These are phyloP conservation scores for Fremontodendron californicum DNA, from an alignment of 345 rosid genomes.

Conservation along the genomic window DNA sequence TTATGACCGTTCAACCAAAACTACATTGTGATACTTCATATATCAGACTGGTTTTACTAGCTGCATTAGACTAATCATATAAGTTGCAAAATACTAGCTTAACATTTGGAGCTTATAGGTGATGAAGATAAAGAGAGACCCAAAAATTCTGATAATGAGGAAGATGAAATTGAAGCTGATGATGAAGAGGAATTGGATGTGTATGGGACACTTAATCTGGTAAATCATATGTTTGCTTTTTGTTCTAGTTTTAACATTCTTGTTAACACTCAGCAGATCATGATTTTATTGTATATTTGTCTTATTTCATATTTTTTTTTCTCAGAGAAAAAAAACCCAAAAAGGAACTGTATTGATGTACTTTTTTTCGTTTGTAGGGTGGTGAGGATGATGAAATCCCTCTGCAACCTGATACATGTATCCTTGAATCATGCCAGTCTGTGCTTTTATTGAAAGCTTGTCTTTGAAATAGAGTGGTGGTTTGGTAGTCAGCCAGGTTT, in stretches of 20 bases:
- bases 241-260: slow-evolving; percentile 4
- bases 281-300: not conserved
- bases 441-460: slow-evolving; percentile 10
- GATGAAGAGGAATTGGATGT: slow-evolving; percentile 68
- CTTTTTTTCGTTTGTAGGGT: slow-evolving; percentile 36
- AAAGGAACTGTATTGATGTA: not conserved
- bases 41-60: slow-evolving; percentile 1
- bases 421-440: slow-evolving; percentile 40
- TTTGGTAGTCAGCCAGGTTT: not conserved
- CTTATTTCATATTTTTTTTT: not conserved
- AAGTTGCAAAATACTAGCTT: slow-evolving; percentile 4
- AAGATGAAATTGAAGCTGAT: slow-evolving; percentile 44
- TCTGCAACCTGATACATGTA: slow-evolving; percentile 52
- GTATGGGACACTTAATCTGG: slow-evolving; percentile 57
- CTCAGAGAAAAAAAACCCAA: not conserved
- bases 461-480: slow-evolving; percentile 5
- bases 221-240: slow-evolving; percentile 20
- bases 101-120: slow-evolving; percentile 26
- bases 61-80: not conserved
- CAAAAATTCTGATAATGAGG: slow-evolving; percentile 36
- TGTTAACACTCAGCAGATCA: not conserved
- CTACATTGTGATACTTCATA: not conserved
- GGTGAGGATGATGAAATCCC: slow-evolving; percentile 53
- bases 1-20: not conserved
- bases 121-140: slow-evolving; percentile 37